Evolutionary conservation across 2,329 filamentous ascomycete genomes (phyloP).

Genomic region (Pseudocercospora fuligena): DNA sequence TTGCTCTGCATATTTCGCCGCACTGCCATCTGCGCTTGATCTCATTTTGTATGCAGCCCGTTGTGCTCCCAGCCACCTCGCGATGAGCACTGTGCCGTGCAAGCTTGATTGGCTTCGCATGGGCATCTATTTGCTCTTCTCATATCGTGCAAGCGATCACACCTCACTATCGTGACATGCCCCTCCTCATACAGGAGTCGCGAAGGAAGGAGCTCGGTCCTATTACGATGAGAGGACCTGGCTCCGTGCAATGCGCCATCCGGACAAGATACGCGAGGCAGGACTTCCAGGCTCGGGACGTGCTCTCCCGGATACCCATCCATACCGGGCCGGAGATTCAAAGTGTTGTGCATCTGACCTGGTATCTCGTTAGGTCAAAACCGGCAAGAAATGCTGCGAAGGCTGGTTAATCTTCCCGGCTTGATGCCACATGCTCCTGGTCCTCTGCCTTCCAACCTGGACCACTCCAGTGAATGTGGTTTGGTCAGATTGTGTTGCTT

Average conservation of each 20-base stretch:
- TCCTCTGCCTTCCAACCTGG: too few relatives aligned
- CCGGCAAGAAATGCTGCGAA: background rate
- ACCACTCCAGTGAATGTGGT: too few relatives aligned
- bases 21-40: background rate
- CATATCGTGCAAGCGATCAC: background rate
- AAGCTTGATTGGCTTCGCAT: background rate
- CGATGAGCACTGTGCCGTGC: background rate
- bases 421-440: background rate
- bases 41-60: background rate
- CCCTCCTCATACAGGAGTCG: background rate
- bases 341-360: too few relatives aligned
- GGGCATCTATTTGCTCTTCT: background rate
- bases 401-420: background rate
- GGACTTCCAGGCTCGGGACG: background rate
- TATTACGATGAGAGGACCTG: background rate
- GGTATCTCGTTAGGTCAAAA: background rate
- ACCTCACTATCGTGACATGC: background rate
- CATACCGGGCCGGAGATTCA: background rate
- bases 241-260: background rate
- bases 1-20: background rate
- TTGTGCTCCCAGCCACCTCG: background rate
- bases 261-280: background rate
- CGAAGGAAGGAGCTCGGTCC: conserved; percentile 3
- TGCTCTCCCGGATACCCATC: background rate
- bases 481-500: background rate